Conservation (phyloP, 2,329 filamentous ascomycete species). For the Phyllosticta ampelicida region DNA sequence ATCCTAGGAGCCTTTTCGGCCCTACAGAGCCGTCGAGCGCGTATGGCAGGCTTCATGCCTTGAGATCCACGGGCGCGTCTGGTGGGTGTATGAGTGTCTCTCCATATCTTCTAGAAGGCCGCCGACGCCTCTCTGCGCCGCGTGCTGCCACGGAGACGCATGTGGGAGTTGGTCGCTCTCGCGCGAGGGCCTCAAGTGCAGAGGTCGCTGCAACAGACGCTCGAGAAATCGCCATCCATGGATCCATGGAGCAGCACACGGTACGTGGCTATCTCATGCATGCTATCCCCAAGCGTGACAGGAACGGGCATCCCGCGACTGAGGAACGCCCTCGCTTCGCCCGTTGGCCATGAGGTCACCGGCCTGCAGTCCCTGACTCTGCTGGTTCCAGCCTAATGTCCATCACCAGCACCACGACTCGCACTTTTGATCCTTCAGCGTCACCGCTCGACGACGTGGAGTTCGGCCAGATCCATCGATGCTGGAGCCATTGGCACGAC, state of each 20-base stretch:
- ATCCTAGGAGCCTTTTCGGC: not conserved
- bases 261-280: too few species aligned
- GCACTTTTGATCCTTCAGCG: not conserved
- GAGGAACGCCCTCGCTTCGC: constrained; percentile 1
- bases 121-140: not conserved
- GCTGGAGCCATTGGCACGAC: too few species aligned
- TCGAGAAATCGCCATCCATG: too few species aligned
- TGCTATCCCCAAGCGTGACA: too few species aligned
- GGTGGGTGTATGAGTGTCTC: too few species aligned
- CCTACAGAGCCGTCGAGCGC: not conserved
- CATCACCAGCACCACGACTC: not conserved
- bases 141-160: not conserved
- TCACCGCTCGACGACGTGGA: not conserved
- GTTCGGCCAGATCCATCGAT: not conserved
- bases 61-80: not conserved
- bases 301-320: not conserved
- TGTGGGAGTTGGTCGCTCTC: too few species aligned
- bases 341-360: constrained; percentile 1
- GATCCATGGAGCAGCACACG: too few species aligned
- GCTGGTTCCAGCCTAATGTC: not conserved
- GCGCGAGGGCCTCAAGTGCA: too few species aligned
- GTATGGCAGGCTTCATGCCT: not conserved
- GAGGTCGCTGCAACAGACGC: too few species aligned
- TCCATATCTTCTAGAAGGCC: not conserved
- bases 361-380: constrained; percentile 3